phyloP scores from a whole-genome alignment of 2,329 filamentous ascomycete genomes.

The Alternaria infectoria region DNA sequence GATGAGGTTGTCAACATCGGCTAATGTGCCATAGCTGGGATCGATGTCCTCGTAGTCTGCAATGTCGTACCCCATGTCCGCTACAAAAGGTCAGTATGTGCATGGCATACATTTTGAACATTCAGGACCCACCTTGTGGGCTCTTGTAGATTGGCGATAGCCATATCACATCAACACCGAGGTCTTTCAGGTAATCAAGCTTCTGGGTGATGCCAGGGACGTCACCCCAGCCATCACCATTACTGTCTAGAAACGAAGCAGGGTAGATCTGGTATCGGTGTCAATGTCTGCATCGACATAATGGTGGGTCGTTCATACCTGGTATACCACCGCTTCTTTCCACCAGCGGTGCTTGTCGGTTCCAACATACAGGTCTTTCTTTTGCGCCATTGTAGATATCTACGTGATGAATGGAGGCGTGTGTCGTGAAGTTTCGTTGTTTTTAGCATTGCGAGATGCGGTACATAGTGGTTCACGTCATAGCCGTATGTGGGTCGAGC shows the following conservation, averaged over 20 bases:
- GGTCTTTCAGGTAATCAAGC: constrained; percentile 61
- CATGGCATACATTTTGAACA: neutral
- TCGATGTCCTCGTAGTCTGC: constrained; percentile 51
- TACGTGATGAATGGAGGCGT: neutral
- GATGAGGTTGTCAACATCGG: constrained; percentile 49
- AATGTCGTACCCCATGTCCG: constrained; percentile 53
- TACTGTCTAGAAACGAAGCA: constrained; percentile 65
- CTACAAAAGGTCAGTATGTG: constrained; percentile 1
- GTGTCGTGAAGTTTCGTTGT: neutral
- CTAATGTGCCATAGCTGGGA: constrained; percentile 47
- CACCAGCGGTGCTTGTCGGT: constrained; percentile 58
- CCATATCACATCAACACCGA: constrained; percentile 52
- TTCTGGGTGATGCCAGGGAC: constrained; percentile 63
- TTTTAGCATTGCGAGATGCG: neutral
- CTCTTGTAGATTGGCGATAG: constrained; percentile 53
- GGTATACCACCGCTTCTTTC: constrained; percentile 67
- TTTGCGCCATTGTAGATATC: constrained; percentile 13
- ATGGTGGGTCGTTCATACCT: constrained; percentile 34
- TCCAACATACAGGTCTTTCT: constrained; percentile 37
- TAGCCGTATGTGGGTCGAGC: constrained; percentile 1
- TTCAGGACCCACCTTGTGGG: constrained; percentile 40
- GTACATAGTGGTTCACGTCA: constrained; percentile 7
- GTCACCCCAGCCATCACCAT: constrained; percentile 62
- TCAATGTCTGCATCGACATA: neutral
- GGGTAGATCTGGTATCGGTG: constrained; percentile 57